A percentile compares a stretch with the other conserved stretches of the same genome.
These are phyloP conservation scores for Ogataea ramenticola DNA, from an alignment of 805 yeast species.

Conservation along the genomic window DNA sequence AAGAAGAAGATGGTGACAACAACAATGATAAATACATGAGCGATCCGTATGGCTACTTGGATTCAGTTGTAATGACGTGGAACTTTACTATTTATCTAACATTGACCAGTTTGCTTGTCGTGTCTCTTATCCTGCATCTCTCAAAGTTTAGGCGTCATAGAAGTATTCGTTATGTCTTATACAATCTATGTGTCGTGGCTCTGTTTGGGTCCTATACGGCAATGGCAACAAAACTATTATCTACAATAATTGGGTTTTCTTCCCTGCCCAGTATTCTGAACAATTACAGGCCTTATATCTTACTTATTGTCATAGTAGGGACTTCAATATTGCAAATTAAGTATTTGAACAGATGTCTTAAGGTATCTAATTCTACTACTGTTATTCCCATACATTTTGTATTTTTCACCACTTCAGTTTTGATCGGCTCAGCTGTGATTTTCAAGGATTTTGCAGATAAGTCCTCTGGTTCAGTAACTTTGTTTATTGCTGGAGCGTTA, in stretches of 20 bases:
- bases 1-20: conserved; percentile 5
- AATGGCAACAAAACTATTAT: conserved; percentile 34
- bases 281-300: conserved; percentile 24
- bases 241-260: conserved; percentile 23
- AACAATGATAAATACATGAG: conserved; percentile 6
- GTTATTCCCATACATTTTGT: conserved; percentile 46
- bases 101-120: conserved; percentile 12
- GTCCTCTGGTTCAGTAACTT: conserved; percentile 11
- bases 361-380: conserved; percentile 33
- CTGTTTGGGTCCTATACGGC: conserved; percentile 43
- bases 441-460: conserved; percentile 32
- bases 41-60: conserved; percentile 22
- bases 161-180: conserved; percentile 17
- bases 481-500: conserved; percentile 28
- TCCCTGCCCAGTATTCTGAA: conserved; percentile 16
- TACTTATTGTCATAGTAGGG: conserved; percentile 24
- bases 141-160: conserved; percentile 2
- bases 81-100: conserved; percentile 20
- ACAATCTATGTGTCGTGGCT: conserved; percentile 31
- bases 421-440: conserved; percentile 33
- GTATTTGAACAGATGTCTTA: conserved; percentile 31
- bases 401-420: conserved; percentile 36
- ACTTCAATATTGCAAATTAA: conserved; percentile 35
- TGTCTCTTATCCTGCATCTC: conserved; percentile 8
- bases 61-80: conserved; percentile 18